Evolutionary conservation across 768 basidiomycete genomes (phyloP).

Genomic region (Hygrocybe punicea): DNA sequence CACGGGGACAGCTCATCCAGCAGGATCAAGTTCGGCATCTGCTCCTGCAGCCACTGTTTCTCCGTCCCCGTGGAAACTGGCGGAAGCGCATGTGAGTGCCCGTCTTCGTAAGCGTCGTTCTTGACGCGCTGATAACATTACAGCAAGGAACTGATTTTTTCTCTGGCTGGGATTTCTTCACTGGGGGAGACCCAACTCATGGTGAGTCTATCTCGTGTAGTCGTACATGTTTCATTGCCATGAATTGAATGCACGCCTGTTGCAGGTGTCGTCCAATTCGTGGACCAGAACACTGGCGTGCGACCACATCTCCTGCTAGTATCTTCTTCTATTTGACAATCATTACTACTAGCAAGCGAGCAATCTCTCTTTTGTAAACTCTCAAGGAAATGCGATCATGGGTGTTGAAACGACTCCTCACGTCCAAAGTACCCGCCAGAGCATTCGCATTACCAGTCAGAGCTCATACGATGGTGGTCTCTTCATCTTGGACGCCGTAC

Average conservation of each 20-base stretch:
- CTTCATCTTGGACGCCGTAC: conserved; percentile 76
- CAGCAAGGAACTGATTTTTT: conserved; percentile 75
- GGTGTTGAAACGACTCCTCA: conserved; percentile 77
- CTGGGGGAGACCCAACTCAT: conserved; percentile 68
- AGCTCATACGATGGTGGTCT: conserved; percentile 61
- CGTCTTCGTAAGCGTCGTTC: background rate
- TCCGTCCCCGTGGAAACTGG: conserved; percentile 57
- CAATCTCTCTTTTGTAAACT: conserved; percentile 64
- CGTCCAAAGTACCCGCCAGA: conserved; percentile 65
- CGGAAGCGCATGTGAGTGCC: conserved; percentile 53
- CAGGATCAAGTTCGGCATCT: conserved; percentile 10
- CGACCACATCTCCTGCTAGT: conserved; percentile 18
- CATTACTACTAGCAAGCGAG: conserved; percentile 43
- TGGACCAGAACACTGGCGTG: conserved; percentile 60
- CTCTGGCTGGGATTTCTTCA: conserved; percentile 75
- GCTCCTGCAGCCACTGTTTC: conserved; percentile 21
- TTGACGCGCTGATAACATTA: conserved; percentile 8
- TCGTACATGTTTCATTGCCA: background rate
- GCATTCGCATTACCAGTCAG: conserved; percentile 72
- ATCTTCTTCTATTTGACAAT: background rate
- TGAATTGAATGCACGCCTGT: background rate
- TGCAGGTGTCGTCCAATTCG: conserved; percentile 55
- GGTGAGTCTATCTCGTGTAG: conserved; percentile 36
- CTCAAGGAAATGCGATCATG: conserved; percentile 79
- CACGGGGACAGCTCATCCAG: conserved; percentile 6